Evolutionary conservation across 2,329 filamentous ascomycete species (phyloP), one percentile per base, ranked within the genome.

Genomic region (Botrytis galanthina): DNA sequence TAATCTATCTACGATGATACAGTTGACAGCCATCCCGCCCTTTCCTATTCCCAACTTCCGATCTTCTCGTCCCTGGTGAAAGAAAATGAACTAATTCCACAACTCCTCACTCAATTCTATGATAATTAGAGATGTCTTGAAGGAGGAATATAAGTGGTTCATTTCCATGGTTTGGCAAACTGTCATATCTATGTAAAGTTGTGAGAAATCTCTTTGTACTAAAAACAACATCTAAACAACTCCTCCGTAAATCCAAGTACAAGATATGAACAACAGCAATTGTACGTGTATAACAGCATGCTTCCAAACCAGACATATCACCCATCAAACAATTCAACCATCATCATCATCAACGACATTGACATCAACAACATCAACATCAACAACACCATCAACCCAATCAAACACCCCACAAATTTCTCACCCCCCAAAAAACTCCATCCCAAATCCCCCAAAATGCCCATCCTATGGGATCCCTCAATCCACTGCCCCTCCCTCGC

Each of bases 111-210:
- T 18, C 51, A 57, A 29, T 16, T 54, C 2, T 54, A n/a, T n/a
- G 0, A 0, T 2, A n/a, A 0, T n/a, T n/a, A 3, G 3, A 7
- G 3, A n/a, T 54, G 26, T 54, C 0, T 54, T 14, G 0, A 16
- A 3, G 26, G 26, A 6, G 10, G 12, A 3, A 48, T 0, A 48
- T n/a, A 6, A 16, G 12, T n/a, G 26, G n/a, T 1, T 0, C 12
- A 2, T n/a, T n/a, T n/a, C 5, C 26, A 54, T 0, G 5, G 18
- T 18, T 29, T 29, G 14, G 3, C 18, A 14, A 4, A 57, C 18
- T 16, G 8, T 29, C 51, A 18, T 29, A 29, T 29, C 6, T 6
- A 18, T 16, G 14, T 54, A 16, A 18, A 57, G 14, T 57, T 18
- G 12, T 9, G 7, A 18, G n/a, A 16, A 29, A 57, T 4, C 6